Evolutionary conservation across 306 rosid species (phyloP).

Genomic region (Datisca glomerata): DNA sequence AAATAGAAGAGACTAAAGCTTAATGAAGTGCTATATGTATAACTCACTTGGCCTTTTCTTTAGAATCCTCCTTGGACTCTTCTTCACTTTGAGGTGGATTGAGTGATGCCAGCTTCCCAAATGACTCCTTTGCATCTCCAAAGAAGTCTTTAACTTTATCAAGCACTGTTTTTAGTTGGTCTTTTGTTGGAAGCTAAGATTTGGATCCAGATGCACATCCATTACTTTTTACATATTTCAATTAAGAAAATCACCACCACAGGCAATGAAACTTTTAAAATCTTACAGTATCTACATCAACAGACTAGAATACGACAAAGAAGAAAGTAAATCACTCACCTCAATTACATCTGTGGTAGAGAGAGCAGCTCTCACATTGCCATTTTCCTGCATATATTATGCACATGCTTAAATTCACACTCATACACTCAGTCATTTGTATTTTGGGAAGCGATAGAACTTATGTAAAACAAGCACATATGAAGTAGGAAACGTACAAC

Average conservation of each 20-base stretch:
- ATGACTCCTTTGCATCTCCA: constrained; percentile 82
- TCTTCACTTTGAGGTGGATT: constrained; percentile 27
- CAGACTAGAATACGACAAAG: too few relatives aligned
- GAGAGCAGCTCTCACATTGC: constrained; percentile 66
- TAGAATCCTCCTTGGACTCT: constrained; percentile 25
- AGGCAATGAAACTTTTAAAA: too few relatives aligned
- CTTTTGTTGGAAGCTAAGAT: constrained; percentile 75
- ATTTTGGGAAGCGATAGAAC: too few relatives aligned
- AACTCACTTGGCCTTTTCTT: constrained; percentile 59
- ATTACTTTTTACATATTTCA: too few relatives aligned
- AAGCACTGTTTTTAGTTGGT: constrained; percentile 60
- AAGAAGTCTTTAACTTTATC: constrained; percentile 84
- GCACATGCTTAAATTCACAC: constrained; percentile 5
- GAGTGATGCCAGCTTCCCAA: constrained; percentile 56
- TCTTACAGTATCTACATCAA: too few relatives aligned
- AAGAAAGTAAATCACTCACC: constrained; percentile 26
- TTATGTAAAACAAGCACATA: too few relatives aligned
- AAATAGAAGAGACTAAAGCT: too few relatives aligned
- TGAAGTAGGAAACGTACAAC: constrained; percentile 33
- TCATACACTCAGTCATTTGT: background rate
- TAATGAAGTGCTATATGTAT: too few relatives aligned
- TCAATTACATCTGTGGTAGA: constrained; percentile 68
- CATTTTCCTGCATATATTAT: constrained; percentile 47
- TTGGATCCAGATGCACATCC: constrained; percentile 10
- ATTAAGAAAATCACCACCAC: background rate